Base-by-base conservation (phyloP, 306 rosid species). In the Arachis stenosperma region DNA sequence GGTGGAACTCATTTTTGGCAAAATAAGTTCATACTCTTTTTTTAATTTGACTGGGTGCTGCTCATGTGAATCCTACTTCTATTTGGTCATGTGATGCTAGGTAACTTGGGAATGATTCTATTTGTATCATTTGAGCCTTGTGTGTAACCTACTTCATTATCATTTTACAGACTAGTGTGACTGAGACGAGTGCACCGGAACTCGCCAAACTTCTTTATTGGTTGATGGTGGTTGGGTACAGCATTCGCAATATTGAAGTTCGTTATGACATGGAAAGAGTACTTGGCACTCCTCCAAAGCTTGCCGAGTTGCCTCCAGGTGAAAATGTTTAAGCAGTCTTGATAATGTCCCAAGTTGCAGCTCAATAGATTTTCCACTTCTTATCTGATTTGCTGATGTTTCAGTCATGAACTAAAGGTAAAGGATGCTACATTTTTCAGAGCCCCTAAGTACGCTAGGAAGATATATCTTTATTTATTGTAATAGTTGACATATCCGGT, bases 191-290 rank as follows among this genome's bases (percentile, higher is more conserved):
- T 54, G 93, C 97, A 41, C 79, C 95, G 3, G 99, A 94, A 81
- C 91, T 94, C 43, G 97, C 88, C 4, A 94, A 91, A 75, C 88
- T 94, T 81, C 86, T 94, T 44, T 94, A 81, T 75, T 91, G 99
- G 99, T 81, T 94, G 71, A 94, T 94, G 97, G 96, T 94, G 69
- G 99, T 94, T 0, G 97, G 96, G 36, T 94, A 94, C 84, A 84
- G 99, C 86, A 75, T 94, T 61, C 96, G 99, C 71, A 89, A 91
- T 80, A 91, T 94, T 30, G 99, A 94, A 84, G 96, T 94, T 84
- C 97, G 97, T 17, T 87, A 79, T 65, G 97, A 94, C 75, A 91
- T 94, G 99, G 99, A 94, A 81, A 77, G 99, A 78, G 92, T 94
- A 79, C 97, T 94, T 39, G 97, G 92, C 61, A 80, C 85, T 73